These are phyloP conservation scores for Aspergillus flavus DNA, from an alignment of 2,329 filamentous ascomycete species.

Conservation along the genomic window DNA sequence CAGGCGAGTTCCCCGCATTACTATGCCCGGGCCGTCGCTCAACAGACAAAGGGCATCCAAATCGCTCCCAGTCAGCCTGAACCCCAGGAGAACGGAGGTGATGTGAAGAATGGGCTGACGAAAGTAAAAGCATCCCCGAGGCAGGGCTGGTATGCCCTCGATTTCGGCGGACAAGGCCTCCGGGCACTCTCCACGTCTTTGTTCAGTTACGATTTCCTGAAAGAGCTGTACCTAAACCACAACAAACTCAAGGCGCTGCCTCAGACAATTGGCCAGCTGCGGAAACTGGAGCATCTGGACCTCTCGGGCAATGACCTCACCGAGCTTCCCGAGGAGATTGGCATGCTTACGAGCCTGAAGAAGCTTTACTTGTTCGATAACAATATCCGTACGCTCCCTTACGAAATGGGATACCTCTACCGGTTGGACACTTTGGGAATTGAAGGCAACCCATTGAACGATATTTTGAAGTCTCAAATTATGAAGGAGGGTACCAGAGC, in stretches of 20 bases:
- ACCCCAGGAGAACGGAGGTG: slow-evolving; percentile 52
- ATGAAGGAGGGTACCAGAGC: slow-evolving; percentile 85
- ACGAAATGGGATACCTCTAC: slow-evolving; percentile 85
- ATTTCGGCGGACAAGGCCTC: slow-evolving; percentile 94
- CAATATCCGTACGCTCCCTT: slow-evolving; percentile 76
- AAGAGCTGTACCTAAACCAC: slow-evolving; percentile 88
- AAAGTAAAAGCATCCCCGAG: slow-evolving; percentile 58
- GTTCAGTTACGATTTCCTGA: slow-evolving; percentile 86
- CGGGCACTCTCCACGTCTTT: slow-evolving; percentile 77
- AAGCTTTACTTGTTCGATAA: slow-evolving; percentile 89
- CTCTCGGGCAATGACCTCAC: slow-evolving; percentile 84
- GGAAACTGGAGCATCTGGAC: slow-evolving; percentile 80
- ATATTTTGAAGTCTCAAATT: slow-evolving; percentile 75
- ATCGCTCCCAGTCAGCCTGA: slow-evolving; percentile 51
- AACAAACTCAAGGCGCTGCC: slow-evolving; percentile 87
- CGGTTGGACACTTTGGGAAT: slow-evolving; percentile 87
- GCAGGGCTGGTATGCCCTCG: slow-evolving; percentile 89
- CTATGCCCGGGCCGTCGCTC: slow-evolving; percentile 58
- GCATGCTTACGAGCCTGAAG: slow-evolving; percentile 93
- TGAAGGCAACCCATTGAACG: slow-evolving; percentile 84
- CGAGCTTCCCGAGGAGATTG: slow-evolving; percentile 83
- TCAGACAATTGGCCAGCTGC: slow-evolving; percentile 76
- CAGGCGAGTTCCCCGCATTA: slow-evolving; percentile 71
- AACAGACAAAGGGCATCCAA: slow-evolving; percentile 50
- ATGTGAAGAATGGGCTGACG: slow-evolving; percentile 67